Evolutionary conservation across 257 asterid genomes (phyloP), one percentile per base, ranked within the genome.

Genomic region (Fraxinus excelsior): DNA sequence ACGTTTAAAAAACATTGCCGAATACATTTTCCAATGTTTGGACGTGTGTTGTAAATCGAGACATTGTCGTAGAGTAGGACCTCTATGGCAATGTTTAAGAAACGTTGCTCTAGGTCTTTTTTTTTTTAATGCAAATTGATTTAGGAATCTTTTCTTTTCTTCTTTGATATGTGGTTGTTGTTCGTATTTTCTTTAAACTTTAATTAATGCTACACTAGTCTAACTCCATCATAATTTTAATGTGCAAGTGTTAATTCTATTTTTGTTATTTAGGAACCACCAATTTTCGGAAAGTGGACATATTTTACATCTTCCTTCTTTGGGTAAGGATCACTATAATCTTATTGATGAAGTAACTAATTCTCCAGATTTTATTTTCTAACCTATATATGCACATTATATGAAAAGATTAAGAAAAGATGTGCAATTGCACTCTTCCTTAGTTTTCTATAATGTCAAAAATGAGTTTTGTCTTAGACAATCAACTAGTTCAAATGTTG

Each of bases 281-380:
- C 99, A 0, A 76, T 96, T 66, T 87, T 96, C 58, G 99, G 98
- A 65, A 96, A 96, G 92, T 86, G 82, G 90, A 91, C 97, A 16
- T 65, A 88, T 79, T 87, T 93, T 86, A 87, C 91, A 65, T 85
- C 96, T 37, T 90, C 85, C 44, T 75, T 92, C 76, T 86, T 96
- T 5, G 98, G 99, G 99, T 96, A 89, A 85, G 96, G 65, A 76
- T 64, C 62, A 44, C 75, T 21, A 4, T 44, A 16, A 73, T 77
- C 68, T 60, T 58, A 7, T 58, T 58, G 28, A 58, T 58, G n/a
- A 58, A 58, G 66, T 21, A 51, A 19, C 60, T 18, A 40, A 40
- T 40, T 11, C 16, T 40, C 16, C 64, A 53, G 64, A 5, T 53
- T 53, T 53, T 53, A 18, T 53, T 19, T 53, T n/a, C 26, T 53